phyloP scores from a whole-genome alignment of 1,284 basidiomycete genomes.

The Psilocybe mexicana region DNA sequence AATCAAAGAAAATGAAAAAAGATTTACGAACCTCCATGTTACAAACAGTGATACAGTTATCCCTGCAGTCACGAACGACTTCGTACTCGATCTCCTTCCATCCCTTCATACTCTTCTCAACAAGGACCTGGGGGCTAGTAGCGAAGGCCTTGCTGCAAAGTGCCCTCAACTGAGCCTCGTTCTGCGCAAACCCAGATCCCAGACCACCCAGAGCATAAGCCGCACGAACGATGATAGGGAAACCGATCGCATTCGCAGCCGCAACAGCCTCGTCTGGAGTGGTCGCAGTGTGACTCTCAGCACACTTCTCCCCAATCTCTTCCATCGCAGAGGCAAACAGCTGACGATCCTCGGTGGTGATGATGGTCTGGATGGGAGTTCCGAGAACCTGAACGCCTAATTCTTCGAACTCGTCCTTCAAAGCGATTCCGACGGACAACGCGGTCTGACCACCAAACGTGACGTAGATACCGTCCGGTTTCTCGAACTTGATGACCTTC shows the following conservation, averaged over 20 bases:
- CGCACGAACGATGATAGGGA: conserved; percentile 95
- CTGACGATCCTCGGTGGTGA: conserved; percentile 96
- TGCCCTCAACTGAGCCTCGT: conserved; percentile 85
- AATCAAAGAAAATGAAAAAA: not conserved
- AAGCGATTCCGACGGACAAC: conserved; percentile 94
- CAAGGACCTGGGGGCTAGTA: conserved; percentile 94
- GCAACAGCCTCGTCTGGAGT: conserved; percentile 82
- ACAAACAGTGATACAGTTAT: conserved; percentile 99
- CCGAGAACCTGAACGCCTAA: conserved; percentile 93
- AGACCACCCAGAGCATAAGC: conserved; percentile 96
- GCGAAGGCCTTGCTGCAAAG: conserved; percentile 95
- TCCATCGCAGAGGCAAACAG: conserved; percentile 95
- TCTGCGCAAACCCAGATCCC: conserved; percentile 92
- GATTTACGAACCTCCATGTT: conserved; percentile 88
- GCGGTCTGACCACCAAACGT: conserved; percentile 99
- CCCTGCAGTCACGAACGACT: conserved; percentile 96
- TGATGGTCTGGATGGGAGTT: conserved; percentile 96
- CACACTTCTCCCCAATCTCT: conserved; percentile 94
- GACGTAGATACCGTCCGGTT: conserved; percentile 98
- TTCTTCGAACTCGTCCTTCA: conserved; percentile 92
- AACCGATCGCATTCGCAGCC: conserved; percentile 91
- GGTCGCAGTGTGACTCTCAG: conserved; percentile 84
- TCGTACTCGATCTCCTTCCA: conserved; percentile 99
- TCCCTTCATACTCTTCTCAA: conserved; percentile 99
- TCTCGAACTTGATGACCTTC: conserved; percentile 98